Evolutionary conservation across 164 flowering plant genomes (phyloP), one percentile per base, ranked within the genome.

Genomic region (Warburgia ugandensis): DNA sequence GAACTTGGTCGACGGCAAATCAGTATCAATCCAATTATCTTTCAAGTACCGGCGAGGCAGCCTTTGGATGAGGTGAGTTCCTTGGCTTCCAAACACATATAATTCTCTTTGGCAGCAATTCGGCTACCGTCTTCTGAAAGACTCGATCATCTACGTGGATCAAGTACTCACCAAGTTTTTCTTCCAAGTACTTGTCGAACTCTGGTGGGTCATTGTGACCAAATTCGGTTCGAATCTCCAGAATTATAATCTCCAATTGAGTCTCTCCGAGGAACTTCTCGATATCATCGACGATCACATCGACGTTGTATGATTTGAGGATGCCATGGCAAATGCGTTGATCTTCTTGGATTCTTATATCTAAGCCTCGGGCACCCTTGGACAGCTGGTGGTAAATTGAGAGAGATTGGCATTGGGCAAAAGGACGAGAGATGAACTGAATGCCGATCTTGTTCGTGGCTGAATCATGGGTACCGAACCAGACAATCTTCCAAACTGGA

Each of bases 381-480:
- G 42, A 73, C 2, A 92, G 95, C 69, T 88, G 98, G 0, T 62
- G 26, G 63, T 92, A 92, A 52, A 88, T 76, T 3, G 94, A 81
- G 40, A 78, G 45, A 16, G 77, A 72, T 21, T 88, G 98, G 65
- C 95, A 85, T 42, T 88, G 98, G 1, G 94, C 98, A 29, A 88
- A 81, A 0, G 98, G 96, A 21, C 94, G 86, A 11, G 81, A 48
- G 20, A 92, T 40, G 44, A 29, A 58, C 0, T 76, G 80, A 45
- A 85, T 40, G 3, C 96, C 98, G 45, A 92, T 83, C 64, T 64
- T 71, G 74, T 88, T 79, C 35, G 96, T 92, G 0, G 94, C 96
- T 5, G 98, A 92, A 45, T 88, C 95, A 44, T 92, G 98, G 17
- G 98, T 85, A 13, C 96, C 98, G 0, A 96, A 94, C 96, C 96